Evolutionary conservation across 345 rosid species (phyloP).

Genomic region (Moringa oleifera): DNA sequence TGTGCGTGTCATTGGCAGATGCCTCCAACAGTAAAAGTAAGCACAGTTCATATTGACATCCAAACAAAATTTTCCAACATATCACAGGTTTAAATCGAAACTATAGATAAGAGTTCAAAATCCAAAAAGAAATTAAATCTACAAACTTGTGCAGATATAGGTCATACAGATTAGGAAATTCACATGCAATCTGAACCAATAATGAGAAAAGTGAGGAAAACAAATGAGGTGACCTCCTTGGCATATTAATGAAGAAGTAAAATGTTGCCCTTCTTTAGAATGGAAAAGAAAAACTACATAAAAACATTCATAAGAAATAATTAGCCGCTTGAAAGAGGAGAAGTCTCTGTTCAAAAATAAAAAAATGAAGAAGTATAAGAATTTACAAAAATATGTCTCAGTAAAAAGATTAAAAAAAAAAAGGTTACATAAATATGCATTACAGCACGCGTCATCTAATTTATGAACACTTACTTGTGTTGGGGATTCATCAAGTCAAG

Average conservation of each 20-base stretch:
- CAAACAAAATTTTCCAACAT: neutral
- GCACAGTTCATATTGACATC: neutral
- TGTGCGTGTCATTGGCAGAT: neutral
- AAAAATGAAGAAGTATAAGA: no score
- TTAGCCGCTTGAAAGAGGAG: neutral
- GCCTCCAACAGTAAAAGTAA: neutral
- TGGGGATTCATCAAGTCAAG: conserved; percentile 79
- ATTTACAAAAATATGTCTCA: no score
- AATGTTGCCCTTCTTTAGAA: conserved; percentile 45
- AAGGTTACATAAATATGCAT: neutral
- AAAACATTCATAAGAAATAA: neutral
- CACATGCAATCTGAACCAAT: neutral
- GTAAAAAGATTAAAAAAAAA: no score
- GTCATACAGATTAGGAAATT: neutral
- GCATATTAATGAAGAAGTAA: neutral
- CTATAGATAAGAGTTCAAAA: no score
- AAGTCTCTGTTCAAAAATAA: conserved; percentile 8
- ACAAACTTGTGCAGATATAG: neutral
- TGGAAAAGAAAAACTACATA: conserved; percentile 17
- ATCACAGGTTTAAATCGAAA: neutral
- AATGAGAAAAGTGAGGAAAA: neutral
- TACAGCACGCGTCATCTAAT: neutral
- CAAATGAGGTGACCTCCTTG: neutral
- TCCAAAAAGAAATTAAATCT: no score
- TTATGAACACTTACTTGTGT: conserved; percentile 59